Base-by-base conservation (phyloP, 495 filamentous ascomycete genomes). In the Gamarada debralockiae region DNA sequence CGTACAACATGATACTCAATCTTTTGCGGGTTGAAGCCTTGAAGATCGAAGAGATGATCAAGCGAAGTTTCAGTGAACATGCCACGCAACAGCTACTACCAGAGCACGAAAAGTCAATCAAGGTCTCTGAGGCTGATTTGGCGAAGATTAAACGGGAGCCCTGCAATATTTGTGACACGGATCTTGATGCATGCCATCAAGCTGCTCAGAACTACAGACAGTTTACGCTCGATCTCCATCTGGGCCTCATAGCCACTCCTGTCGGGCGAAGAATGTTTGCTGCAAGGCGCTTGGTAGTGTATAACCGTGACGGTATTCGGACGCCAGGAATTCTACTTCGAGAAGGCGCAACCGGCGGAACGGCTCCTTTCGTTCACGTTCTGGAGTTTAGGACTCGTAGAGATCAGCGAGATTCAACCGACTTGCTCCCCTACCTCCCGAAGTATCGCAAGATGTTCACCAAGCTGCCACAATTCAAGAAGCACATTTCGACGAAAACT, bases 1-100 rank as follows among this genome's bases (percentile, higher is more conserved):
- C 93, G 1, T 98, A 98, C 74, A 97, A 96, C 67, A 98, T 98
- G 93, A 98, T 98, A 36, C 75, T 98, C 39, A 98, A 97, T 60
- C 79, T 98, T 7, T 74, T 98, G 18, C 85, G 93, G 17, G 93
- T 98, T 15, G 93, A 98, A 70, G 95, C 93, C 6, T 70, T 98
- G 50, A 97, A 96, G 71, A 97, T 98, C 58, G 93, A 98, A 68
- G 93, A 98, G 69, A 98, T 98, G 93, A 98, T 98, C 72, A 98
- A 98, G 76, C 83, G 93, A 57, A 96, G 90, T 66, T 98, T 98
- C 77, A 95, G 90, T 52, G 93, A 98, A 69, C 93, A 98, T 70
- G 91, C 91, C n/a, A 97, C 95, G 0, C 95, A 97, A 62, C 92
- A 95, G 54, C 73, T 97, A 27, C 73, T 97, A 10, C 93, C 93